These are phyloP conservation scores for Colletotrichum viniferum DNA, from an alignment of 2,329 filamentous ascomycete genomes.

Conservation along the genomic window DNA sequence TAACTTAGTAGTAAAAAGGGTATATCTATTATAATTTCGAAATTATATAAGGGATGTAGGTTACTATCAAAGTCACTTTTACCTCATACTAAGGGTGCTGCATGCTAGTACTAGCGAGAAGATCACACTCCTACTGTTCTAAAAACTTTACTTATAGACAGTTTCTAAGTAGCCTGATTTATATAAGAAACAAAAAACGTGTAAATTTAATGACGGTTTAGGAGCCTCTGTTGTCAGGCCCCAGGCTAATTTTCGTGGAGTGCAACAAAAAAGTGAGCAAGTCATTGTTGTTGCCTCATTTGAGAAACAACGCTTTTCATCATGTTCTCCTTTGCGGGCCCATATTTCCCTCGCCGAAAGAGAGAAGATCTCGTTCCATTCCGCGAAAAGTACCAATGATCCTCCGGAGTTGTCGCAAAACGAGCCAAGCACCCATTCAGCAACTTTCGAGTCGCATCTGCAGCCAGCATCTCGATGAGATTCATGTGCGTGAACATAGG, in stretches of 20 bases:
- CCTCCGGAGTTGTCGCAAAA: accelerated
- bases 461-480: neutral
- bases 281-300: neutral
- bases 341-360: neutral
- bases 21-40: no score
- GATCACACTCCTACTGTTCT: no score
- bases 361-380: accelerated
- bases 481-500: neutral
- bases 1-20: no score
- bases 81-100: no score
- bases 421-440: neutral
- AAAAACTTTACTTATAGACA: neutral
- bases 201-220: neutral
- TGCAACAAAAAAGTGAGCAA: neutral
- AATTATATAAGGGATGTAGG: no score
- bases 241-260: accelerated
- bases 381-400: neutral
- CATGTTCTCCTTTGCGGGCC: no score
- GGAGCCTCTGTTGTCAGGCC: neutral
- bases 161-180: neutral
- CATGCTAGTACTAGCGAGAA: no score
- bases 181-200: neutral
- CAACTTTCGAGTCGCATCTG: neutral
- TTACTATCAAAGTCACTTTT: no score
- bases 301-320: neutral